Evolutionary conservation across 2,329 filamentous ascomycete species (phyloP).

Genomic region (Fonsecaea nubica): DNA sequence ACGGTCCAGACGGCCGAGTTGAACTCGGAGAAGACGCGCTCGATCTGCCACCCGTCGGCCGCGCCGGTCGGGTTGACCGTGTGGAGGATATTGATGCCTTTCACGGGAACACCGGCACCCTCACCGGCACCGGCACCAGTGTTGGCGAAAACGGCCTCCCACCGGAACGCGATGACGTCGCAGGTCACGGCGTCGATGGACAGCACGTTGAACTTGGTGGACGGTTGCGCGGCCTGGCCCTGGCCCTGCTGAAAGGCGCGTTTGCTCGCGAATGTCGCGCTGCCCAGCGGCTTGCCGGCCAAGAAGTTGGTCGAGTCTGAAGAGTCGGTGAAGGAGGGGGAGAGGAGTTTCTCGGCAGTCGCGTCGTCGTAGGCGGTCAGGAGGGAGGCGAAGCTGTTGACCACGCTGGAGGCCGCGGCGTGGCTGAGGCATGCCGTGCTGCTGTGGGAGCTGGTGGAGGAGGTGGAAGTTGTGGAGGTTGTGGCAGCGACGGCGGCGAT

Average conservation of each 20-base stretch:
- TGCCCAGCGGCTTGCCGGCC: slow-evolving; percentile 41
- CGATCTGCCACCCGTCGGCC: slow-evolving; percentile 43
- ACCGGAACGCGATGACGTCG: slow-evolving; percentile 43
- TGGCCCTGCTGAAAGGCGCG: slow-evolving; percentile 42
- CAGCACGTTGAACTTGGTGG: slow-evolving; percentile 41
- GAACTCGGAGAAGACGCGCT: slow-evolving; percentile 46
- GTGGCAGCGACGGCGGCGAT: background rate
- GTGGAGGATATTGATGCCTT: slow-evolving; percentile 44
- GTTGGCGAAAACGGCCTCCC: slow-evolving; percentile 40
- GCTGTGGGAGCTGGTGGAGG: background rate
- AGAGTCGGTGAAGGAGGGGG: slow-evolving; percentile 43
- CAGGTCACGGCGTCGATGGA: slow-evolving; percentile 41
- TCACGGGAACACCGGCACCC: slow-evolving; percentile 11
- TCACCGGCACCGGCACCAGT: background rate
- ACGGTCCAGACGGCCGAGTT: slow-evolving; percentile 38
- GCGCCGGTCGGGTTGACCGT: slow-evolving; percentile 27
- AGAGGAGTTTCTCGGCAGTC: slow-evolving; percentile 36
- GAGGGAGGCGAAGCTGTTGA: slow-evolving; percentile 33
- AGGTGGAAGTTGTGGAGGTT: background rate
- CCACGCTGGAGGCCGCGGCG: slow-evolving; percentile 26
- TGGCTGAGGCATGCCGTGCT: slow-evolving; percentile 28
- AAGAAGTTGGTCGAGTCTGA: slow-evolving; percentile 44
- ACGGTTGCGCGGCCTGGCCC: slow-evolving; percentile 38
- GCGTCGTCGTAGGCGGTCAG: slow-evolving; percentile 33
- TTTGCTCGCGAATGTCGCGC: slow-evolving; percentile 44